A percentile compares a stretch with the other conserved stretches of the same genome.
Evolutionary conservation across 2,329 filamentous ascomycete genomes (phyloP).

Genomic region (Fusarium gaditjirri): DNA sequence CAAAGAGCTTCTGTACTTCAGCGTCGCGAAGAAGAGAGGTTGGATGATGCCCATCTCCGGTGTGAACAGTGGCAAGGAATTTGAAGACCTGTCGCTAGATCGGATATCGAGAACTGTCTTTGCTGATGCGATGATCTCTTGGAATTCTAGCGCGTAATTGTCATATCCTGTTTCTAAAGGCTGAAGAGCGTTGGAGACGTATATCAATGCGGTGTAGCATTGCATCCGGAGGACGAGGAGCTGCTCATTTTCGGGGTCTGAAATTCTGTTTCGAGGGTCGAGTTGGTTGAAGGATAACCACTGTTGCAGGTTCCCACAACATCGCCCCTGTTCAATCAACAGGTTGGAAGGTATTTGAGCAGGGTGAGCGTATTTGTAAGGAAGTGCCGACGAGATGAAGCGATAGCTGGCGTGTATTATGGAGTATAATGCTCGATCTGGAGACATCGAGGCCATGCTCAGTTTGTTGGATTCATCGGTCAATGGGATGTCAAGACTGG

Average conservation of each 20-base stretch:
- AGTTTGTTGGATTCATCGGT: too few species aligned
- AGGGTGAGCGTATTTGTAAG: constrained; percentile 8
- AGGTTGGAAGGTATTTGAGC: neutral
- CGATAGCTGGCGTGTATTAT: constrained; percentile 14
- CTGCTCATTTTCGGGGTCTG: neutral
- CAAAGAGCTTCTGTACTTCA: constrained; percentile 12
- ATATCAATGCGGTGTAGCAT: constrained; percentile 23
- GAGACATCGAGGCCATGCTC: neutral
- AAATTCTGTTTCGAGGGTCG: neutral
- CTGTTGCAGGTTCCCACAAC: constrained; percentile 3
- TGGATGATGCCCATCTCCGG: constrained; percentile 33
- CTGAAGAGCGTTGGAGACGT: constrained; percentile 15
- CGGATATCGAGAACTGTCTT: neutral
- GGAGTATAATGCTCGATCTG: neutral
- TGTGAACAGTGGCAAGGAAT: neutral
- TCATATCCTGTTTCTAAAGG: constrained; percentile 18
- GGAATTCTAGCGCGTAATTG: constrained; percentile 8
- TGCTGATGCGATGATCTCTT: constrained; percentile 17
- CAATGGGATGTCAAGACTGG: neutral
- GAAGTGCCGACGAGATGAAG: neutral
- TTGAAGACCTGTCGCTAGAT: neutral
- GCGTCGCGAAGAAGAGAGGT: constrained; percentile 7
- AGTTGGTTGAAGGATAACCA: constrained; percentile 8
- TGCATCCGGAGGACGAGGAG: constrained; percentile 20
- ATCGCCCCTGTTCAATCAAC: constrained; percentile 18